Percentiles rank a stretch among this genome's conserved stretches.
phyloP scores from a whole-genome alignment of 495 filamentous ascomycete species.

The Neurospora sp. region DNA sequence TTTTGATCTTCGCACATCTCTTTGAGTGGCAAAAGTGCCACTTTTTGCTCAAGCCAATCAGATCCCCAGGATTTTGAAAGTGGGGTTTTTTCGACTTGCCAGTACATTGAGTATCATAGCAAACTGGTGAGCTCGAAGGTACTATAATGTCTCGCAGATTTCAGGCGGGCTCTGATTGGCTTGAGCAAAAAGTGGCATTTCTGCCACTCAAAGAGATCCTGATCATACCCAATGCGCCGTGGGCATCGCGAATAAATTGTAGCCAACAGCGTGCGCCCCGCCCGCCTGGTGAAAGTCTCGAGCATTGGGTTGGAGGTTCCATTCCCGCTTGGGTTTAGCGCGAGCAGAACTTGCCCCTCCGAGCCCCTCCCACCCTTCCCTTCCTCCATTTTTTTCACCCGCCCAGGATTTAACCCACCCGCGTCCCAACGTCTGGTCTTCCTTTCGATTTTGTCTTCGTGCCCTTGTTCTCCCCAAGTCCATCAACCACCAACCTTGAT shows the following conservation, averaged over 20 bases:
- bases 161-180: too few species aligned
- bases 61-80: too few species aligned
- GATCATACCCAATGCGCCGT: not conserved
- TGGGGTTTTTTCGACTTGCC: too few species aligned
- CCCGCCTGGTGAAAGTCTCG: not conserved
- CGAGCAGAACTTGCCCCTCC: conserved; percentile 22
- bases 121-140: too few species aligned
- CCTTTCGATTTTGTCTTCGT: conserved; percentile 9
- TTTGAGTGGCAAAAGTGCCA: too few species aligned
- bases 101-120: too few species aligned
- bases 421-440: not conserved
- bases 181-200: too few species aligned
- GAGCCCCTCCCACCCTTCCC: conserved; percentile 14
- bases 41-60: too few species aligned
- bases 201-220: too few species aligned
- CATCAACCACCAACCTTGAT: conserved; percentile 3
- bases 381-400: conserved; percentile 6
- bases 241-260: not conserved
- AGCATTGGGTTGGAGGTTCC: not conserved
- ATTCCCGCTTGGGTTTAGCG: conserved; percentile 8
- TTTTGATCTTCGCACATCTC: not conserved
- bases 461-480: not conserved
- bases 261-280: not conserved
- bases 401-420: conserved; percentile 7
- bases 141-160: too few species aligned